A percentile compares a stretch with the other conserved stretches of the same genome.
Evolutionary conservation across 805 yeast genomes (phyloP).

Genomic region (Candida stauntonica): DNA sequence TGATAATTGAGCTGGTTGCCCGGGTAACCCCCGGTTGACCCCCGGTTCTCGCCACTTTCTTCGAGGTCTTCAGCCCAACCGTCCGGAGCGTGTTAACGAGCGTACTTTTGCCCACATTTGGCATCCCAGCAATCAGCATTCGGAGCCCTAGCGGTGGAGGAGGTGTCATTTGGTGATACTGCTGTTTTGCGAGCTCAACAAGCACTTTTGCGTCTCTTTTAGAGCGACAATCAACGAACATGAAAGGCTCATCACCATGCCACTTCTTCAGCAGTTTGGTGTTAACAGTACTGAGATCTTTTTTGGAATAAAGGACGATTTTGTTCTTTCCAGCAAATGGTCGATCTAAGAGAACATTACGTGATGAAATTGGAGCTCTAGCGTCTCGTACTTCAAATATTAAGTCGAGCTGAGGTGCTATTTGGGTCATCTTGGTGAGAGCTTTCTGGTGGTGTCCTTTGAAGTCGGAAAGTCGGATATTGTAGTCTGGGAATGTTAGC

Average conservation of each 20-base stretch:
- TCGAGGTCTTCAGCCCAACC: constrained; percentile 28
- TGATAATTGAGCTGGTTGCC: constrained; percentile 68
- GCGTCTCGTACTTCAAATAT: constrained; percentile 84
- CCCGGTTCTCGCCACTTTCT: constrained; percentile 80
- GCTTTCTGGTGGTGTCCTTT: constrained; percentile 91
- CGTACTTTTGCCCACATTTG: constrained; percentile 95
- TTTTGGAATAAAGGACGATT: constrained; percentile 73
- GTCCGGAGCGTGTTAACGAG: constrained; percentile 69
- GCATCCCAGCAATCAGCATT: constrained; percentile 85
- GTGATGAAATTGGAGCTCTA: constrained; percentile 81
- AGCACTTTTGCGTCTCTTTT: constrained; percentile 46
- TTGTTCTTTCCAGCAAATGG: constrained; percentile 48
- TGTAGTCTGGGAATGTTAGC: constrained; percentile 64
- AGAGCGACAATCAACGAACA: constrained; percentile 56
- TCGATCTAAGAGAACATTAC: constrained; percentile 73
- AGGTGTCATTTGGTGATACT: constrained; percentile 45
- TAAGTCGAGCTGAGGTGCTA: constrained; percentile 77
- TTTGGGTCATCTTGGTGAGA: constrained; percentile 54
- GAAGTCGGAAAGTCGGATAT: constrained; percentile 68
- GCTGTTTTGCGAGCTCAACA: constrained; percentile 44
- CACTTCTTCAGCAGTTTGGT: constrained; percentile 37
- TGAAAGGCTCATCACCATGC: constrained; percentile 46
- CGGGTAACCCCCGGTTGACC: constrained; percentile 89
- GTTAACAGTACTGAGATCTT: constrained; percentile 53
- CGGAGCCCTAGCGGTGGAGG: constrained; percentile 83